Base-by-base conservation (phyloP, 2,329 filamentous ascomycete species). In the Leptographium wingfieldii region DNA sequence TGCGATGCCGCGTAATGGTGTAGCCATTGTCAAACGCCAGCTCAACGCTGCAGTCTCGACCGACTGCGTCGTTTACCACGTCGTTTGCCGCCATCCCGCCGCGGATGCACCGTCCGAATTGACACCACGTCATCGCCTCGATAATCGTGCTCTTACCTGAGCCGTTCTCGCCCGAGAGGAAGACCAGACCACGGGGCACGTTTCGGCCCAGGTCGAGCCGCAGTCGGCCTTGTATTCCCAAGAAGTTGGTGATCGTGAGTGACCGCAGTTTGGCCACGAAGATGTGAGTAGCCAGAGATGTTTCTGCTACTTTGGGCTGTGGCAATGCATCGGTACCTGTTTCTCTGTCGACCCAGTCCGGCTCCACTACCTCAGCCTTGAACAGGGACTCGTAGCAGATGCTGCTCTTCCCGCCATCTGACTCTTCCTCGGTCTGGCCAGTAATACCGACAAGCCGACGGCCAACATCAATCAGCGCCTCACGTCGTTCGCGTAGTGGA, bases 41-140 rank as follows among this genome's bases (percentile, higher is more conserved):
- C 35, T 65, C 63, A 54, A 71, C 69, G 40, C 62, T 63, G 56
- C 69, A 71, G 56, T 70, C 57, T 29, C 65, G 66, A 27, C 65
- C 62, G 14, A 58, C 58, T n/a, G 63, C 57, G 57, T 72, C 70
- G 56, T 72, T 72, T 52, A 72, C 63, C 3, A 70, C 68, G 55
- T 71, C 69, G 10, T 66, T 65, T 16, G 65, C 68, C 9, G 57
- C 63, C 9, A 70, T 58, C 0, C 69, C 69, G 40, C 58, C 63
- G 22, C 70, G 68, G 27, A 71, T 64, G 52, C 69, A 70, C 10
- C 63, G 65, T 1, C 70, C 70, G 57, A 71, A 72, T 52, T 70
- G 69, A 60, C 68, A 71, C 70, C 70, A 72, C 3, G 67, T 66
- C 27, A 71, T 67, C 19, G 70, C 70, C 59, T 72, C 70, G 22